Evolutionary conservation across 768 basidiomycete species (phyloP), one percentile per base, ranked within the genome.

Genomic region (Mycena latifolia): DNA sequence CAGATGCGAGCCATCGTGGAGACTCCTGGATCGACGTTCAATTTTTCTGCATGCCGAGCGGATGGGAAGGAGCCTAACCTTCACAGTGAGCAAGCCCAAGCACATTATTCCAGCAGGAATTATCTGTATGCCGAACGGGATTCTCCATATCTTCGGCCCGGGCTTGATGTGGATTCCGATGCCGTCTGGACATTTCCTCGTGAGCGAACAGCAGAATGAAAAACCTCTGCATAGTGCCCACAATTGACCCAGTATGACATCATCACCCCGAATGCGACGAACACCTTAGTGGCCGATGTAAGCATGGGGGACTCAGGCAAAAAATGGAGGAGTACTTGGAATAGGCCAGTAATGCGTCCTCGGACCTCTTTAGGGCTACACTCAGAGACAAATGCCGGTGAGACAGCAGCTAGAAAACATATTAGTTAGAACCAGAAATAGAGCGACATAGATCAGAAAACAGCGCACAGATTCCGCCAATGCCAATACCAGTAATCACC

Each of bases 321-420:
- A 27, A 17, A 29, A 17, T n/a, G 1, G 37, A 11, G 15, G 1
- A 24, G 53, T 39, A 86, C 93, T 76, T 95, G 94, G 84, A 95
- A 95, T 33, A 92, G 73, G 47, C 94, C 93, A 0, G 92, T 94
- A 69, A 95, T 93, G 53, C 92, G 85, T 8, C 94, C 94, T 66
- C 95, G 90, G 8, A 94, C 92, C 24, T 93, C 84, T 75, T 95
- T 96, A 7, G 95, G 95, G 2, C 90, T 85, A 75, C 93, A 94
- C 76, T 96, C 95, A 12, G 92, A 90, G 24, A 95, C 93, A 73
- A 88, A 96, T 0, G 93, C 89, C 7, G 94, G 95, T 1, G 93
- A 89, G 3, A 95, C 90, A n/a, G 90, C 88, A 14, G 82, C 68
- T 61, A 24, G 11, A 24, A 29, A 11, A 14, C 28, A 25, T 39